phyloP scores from a whole-genome alignment of 441 rosid species.

The Theobroma grandiflorum region DNA sequence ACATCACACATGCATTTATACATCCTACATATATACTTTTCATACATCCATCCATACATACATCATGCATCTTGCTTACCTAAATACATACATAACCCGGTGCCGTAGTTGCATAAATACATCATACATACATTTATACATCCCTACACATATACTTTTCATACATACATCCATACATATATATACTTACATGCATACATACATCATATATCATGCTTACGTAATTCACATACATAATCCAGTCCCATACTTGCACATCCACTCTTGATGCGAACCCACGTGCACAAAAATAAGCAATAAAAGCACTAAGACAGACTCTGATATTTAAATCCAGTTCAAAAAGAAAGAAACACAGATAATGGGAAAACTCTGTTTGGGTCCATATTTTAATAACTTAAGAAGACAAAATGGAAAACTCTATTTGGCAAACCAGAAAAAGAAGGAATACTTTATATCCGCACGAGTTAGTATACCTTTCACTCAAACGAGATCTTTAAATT shows the following conservation, averaged over 20 bases:
- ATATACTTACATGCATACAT: no score
- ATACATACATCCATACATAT: no score
- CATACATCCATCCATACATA: neutral
- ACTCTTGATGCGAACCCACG: neutral
- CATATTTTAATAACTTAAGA: neutral
- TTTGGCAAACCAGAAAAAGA: neutral
- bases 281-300: neutral
- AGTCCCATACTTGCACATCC: neutral
- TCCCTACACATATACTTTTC: neutral
- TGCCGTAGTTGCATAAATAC: neutral
- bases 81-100: neutral
- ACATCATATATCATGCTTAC: no score
- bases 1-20: neutral
- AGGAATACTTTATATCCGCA: neutral
- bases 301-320: neutral
- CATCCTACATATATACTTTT: neutral
- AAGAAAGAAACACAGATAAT: neutral
- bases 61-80: conserved; percentile 14
- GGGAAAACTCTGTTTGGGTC: neutral
- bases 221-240: neutral
- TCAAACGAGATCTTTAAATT: neutral
- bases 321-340: neutral
- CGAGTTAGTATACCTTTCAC: neutral
- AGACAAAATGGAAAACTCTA: no score
- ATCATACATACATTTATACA: neutral